A percentile compares a stretch with the other conserved stretches of the same genome.
Evolutionary conservation across 805 yeast species (phyloP).

Genomic region (Teunomyces pallodes): DNA sequence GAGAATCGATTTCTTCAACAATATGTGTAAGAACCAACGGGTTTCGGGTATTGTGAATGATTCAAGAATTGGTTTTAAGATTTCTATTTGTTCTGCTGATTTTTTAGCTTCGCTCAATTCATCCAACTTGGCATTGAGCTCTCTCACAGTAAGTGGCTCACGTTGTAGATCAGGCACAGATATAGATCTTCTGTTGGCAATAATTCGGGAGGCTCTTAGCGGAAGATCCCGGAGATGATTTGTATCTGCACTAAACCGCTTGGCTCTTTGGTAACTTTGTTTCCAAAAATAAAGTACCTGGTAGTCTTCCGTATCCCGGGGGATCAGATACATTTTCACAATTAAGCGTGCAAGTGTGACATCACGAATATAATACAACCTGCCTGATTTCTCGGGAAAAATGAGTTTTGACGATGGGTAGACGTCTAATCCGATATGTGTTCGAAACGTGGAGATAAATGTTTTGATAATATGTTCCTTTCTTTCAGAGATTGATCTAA

Average conservation of each 20-base stretch:
- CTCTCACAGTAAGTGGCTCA: conserved; percentile 18
- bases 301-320: conserved; percentile 62
- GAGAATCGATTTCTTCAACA: conserved; percentile 60
- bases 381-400: conserved; percentile 61
- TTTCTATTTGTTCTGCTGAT: conserved; percentile 35
- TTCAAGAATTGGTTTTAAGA: conserved; percentile 51
- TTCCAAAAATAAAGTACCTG: conserved; percentile 37
- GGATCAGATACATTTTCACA: conserved; percentile 53
- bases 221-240: conserved; percentile 40
- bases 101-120: conserved; percentile 21
- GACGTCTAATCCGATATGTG: conserved; percentile 47
- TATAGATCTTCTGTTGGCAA: conserved; percentile 44
- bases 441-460: conserved; percentile 31
- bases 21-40: conserved; percentile 63
- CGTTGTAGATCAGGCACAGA: not conserved
- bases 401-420: conserved; percentile 64
- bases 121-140: conserved; percentile 32
- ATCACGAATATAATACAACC: conserved; percentile 66
- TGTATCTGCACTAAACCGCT: conserved; percentile 43
- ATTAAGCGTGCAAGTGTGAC: conserved; percentile 49
- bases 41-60: conserved; percentile 61
- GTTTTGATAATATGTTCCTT: conserved; percentile 24
- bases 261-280: conserved; percentile 27
- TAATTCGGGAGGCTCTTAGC: conserved; percentile 49
- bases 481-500: conserved; percentile 22